Percentiles rank a stretch among this genome's conserved stretches.
phyloP scores from a whole-genome alignment of 305 asterid species.

The Fraxinus floribunda region DNA sequence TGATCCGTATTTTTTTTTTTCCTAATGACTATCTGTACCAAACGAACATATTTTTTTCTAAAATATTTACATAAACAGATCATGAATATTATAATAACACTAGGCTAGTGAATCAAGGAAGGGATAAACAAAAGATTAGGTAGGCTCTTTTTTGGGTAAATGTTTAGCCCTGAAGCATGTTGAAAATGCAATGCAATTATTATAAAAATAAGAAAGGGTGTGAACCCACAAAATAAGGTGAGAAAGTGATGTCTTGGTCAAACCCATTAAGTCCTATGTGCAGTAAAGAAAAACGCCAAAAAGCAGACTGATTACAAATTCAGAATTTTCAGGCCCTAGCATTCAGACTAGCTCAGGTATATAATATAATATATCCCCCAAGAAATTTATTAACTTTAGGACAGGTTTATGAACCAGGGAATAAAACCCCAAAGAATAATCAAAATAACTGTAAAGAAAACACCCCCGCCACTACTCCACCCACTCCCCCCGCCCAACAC shows the following conservation, averaged over 20 bases:
- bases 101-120: background rate
- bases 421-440: slow-evolving; percentile 23
- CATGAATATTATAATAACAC: background rate
- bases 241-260: slow-evolving; percentile 65
- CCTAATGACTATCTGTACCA: background rate
- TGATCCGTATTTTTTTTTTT: no score
- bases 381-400: slow-evolving; percentile 13
- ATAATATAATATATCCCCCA: background rate
- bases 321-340: slow-evolving; percentile 56
- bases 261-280: slow-evolving; percentile 43
- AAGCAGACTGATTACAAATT: slow-evolving; percentile 41
- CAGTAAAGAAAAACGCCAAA: slow-evolving; percentile 44
- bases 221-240: slow-evolving; percentile 53
- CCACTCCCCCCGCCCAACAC: no score
- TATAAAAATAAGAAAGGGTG: slow-evolving; percentile 18
- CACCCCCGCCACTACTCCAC: background rate
- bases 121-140: slow-evolving; percentile 5
- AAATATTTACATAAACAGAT: background rate
- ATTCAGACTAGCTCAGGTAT: slow-evolving; percentile 58
- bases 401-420: slow-evolving; percentile 17
- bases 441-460: slow-evolving; percentile 3
- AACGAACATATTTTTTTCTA: background rate
- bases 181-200: background rate
- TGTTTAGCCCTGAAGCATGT: slow-evolving; percentile 3
- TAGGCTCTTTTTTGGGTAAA: background rate